These are phyloP conservation scores for Pseudogymnoascus sp. DNA, from an alignment of 2,329 filamentous ascomycete species.

Conservation along the genomic window DNA sequence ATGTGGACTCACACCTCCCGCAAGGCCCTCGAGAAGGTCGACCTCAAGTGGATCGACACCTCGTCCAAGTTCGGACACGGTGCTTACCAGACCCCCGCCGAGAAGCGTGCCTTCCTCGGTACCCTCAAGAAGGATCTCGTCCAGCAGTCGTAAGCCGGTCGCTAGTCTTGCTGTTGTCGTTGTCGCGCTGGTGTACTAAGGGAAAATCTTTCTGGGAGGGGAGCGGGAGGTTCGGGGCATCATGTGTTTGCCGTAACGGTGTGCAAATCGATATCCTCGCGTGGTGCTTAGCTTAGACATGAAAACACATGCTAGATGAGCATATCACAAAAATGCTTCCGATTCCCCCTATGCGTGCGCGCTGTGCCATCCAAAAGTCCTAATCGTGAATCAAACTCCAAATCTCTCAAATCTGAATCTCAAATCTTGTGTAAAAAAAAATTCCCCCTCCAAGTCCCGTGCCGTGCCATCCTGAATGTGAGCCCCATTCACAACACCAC, in stretches of 20 bases:
- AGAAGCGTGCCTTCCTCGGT: slow-evolving; percentile 97
- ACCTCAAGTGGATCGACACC: slow-evolving; percentile 99
- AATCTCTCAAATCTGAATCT: background rate
- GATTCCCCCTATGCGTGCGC: background rate
- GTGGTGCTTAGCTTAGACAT: slow-evolving; percentile 10
- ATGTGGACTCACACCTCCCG: slow-evolving; percentile 96
- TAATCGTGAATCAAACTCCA: background rate
- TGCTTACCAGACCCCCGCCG: slow-evolving; percentile 95
- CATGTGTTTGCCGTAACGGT: slow-evolving; percentile 20
- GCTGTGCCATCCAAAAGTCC: background rate
- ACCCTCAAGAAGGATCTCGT: slow-evolving; percentile 97
- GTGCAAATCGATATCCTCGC: slow-evolving; percentile 15
- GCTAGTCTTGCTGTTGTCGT: slow-evolving; percentile 16
- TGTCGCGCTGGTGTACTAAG: slow-evolving; percentile 15
- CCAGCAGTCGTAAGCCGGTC: slow-evolving; percentile 42
- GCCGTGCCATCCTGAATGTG: background rate
- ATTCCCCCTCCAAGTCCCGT: background rate
- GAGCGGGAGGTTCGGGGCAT: slow-evolving; percentile 18
- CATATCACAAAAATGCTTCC: slow-evolving; percentile 9
- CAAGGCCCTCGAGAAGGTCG: slow-evolving; percentile 96
- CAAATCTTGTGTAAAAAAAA: background rate
- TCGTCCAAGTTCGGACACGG: slow-evolving; percentile 99
- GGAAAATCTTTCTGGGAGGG: slow-evolving; percentile 18
- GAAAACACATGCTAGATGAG: slow-evolving; percentile 6
- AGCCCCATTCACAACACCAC: background rate